These are phyloP conservation scores for Scheffersomyces lignicola DNA, from an alignment of 1,139 yeast species.

Conservation along the genomic window DNA sequence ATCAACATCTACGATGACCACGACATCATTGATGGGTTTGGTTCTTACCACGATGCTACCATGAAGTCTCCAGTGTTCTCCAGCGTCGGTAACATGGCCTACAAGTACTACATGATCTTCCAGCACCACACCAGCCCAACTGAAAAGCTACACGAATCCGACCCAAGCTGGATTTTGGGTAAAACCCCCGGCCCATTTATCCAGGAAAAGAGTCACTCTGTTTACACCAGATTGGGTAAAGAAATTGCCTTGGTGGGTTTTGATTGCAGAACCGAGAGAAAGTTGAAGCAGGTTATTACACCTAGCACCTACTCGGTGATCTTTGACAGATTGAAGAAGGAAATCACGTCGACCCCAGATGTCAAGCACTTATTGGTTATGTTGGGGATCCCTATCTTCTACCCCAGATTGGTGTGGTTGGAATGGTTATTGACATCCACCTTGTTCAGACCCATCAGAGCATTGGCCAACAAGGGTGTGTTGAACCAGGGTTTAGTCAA, in stretches of 20 bases:
- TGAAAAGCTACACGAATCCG: slow-evolving; percentile 41
- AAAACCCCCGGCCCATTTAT: slow-evolving; percentile 63
- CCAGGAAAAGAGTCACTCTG: slow-evolving; percentile 61
- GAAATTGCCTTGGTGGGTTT: slow-evolving; percentile 72
- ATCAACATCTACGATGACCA: slow-evolving; percentile 88
- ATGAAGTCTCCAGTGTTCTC: slow-evolving; percentile 70
- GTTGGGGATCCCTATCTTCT: slow-evolving; percentile 93
- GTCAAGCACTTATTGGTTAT: slow-evolving; percentile 76
- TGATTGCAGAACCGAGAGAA: slow-evolving; percentile 92
- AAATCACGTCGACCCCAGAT: slow-evolving; percentile 48
- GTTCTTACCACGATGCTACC: slow-evolving; percentile 75
- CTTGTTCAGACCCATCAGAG: slow-evolving; percentile 62
- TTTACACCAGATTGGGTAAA: slow-evolving; percentile 72
- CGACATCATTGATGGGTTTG: slow-evolving; percentile 94
- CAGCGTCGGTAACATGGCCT: slow-evolving; percentile 75
- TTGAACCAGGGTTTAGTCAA: slow-evolving; percentile 72
- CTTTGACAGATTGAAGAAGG: slow-evolving; percentile 60
- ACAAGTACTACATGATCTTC: slow-evolving; percentile 83
- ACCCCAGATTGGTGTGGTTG: slow-evolving; percentile 89
- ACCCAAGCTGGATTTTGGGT: slow-evolving; percentile 62
- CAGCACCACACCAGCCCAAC: slow-evolving; percentile 73
- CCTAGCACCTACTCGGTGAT: slow-evolving; percentile 55
- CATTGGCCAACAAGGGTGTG: slow-evolving; percentile 67
- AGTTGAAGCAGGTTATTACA: slow-evolving; percentile 56
- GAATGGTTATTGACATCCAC: slow-evolving; percentile 70